Base-by-base conservation (phyloP, 2,329 filamentous ascomycete genomes). In the Setomelanomma holmii region DNA sequence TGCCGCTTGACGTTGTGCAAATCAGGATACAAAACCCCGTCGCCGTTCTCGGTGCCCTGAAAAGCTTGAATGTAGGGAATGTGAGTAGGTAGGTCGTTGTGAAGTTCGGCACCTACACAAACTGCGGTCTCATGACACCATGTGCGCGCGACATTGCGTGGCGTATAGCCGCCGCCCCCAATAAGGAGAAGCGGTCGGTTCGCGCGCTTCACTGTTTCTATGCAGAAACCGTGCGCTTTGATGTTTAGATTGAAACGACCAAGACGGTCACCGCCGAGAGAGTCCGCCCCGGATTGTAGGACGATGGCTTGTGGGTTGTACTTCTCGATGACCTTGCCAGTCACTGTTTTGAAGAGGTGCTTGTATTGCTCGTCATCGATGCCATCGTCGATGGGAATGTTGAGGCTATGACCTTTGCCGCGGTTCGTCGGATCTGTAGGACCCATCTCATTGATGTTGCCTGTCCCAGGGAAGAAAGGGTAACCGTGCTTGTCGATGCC, bases 101-200 rank as follows among this genome's bases (percentile, higher is more conserved):
- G 79, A 58, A 97, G 88, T 51, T 85, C 84, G 58, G 89, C 82
- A 61, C 88, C 87, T 57, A 96, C 90, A 54, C 91, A 91, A 62
- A 98, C 91, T 55, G 90, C 89, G 11, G 95, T 99, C 78, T 99
- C 95, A 76, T 96, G 93, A 20, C 93, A 91, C 95, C 95, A 99
- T 23, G 93, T 92, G 47, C 95, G 89, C 36, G 95, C 95, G 5
- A 99, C 95, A 68, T 99, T 99, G 60, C 93, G 86, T 4, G 95
- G 93, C 12, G 95, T 99, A 76, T 99, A 99, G 22, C 95, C 95
- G 50, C 95, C 95, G 34, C 95, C 95, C 39, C 95, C 95, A 52
- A 98, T 90, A 48, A 99, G 85, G 43, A 99, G 86, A 56, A 98
- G 83, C 2, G 95, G 95, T 1, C 96, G 80, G 5, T 84, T 82